phyloP scores from a whole-genome alignment of 352 stramenopile genomes.

The Pythium periplocum region DNA sequence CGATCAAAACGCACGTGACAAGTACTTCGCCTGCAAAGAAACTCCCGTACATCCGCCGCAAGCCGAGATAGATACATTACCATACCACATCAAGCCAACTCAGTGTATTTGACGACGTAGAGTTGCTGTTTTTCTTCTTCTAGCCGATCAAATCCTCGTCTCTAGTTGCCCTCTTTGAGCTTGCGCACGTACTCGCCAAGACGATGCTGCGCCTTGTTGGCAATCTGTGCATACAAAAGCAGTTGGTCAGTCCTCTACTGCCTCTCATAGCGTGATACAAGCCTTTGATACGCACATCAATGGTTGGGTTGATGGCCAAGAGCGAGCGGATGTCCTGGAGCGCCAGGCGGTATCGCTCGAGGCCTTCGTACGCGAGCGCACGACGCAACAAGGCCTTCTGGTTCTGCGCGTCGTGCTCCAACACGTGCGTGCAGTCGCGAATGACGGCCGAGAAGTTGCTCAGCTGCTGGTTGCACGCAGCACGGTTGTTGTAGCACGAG shows the following conservation, averaged over 20 bases:
- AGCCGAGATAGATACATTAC: too few species aligned
- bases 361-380: constrained; percentile 92
- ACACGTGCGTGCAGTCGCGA: constrained; percentile 91
- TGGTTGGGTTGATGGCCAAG: constrained; percentile 83
- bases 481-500: constrained; percentile 94
- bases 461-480: constrained; percentile 96
- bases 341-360: constrained; percentile 91
- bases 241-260: background rate
- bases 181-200: constrained; percentile 85
- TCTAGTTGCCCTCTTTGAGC: constrained; percentile 75
- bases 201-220: constrained; percentile 87
- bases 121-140: too few species aligned
- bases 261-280: background rate
- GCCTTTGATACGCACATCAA: constrained; percentile 49
- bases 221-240: constrained; percentile 35
- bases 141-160: too few species aligned
- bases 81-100: too few species aligned
- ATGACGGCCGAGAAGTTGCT: constrained; percentile 96
- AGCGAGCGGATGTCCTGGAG: constrained; percentile 85
- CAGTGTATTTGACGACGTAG: too few species aligned
- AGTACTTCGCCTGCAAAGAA: constrained; percentile 7
- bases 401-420: constrained; percentile 93
- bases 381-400: constrained; percentile 94
- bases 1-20: background rate
- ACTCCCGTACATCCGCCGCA: constrained; percentile 13